Evolutionary conservation across 2,329 filamentous ascomycete genomes (phyloP), one percentile per base, ranked within the genome.

Genomic region (Colletotrichum liaoningense): DNA sequence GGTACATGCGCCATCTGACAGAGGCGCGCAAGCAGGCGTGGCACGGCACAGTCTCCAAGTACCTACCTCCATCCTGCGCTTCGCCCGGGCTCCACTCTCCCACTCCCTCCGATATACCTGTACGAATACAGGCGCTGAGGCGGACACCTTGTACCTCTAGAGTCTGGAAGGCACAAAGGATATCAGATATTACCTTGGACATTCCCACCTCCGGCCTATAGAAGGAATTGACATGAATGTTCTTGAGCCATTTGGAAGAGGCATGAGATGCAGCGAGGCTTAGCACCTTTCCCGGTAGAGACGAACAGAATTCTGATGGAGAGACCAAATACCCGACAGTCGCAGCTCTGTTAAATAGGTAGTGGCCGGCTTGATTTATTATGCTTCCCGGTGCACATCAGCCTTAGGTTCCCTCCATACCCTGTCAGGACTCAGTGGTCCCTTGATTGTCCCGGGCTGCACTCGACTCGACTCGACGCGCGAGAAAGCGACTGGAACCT

Each of bases 1-100:
- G 70, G 33, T 64, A 64, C 70, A 28, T 63, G n/a, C 26, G 33
- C 33, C 49, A 30, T 62, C 49, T 55, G 64, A 38, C 38, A 57
- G 56, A 28, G 54, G 22, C 42, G 58, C 58, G 9, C 22, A 42
- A 38, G 22, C 35, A 30, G 33, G 33, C 33, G 33, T 35, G 33
- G 33, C 11, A 35, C n/a, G 24, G 38, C 59, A 42, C 22, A 46
- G 59, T 24, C 24, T n/a, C 14, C 14, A 26, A 65, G 49, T 71
- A 58, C 68, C 49, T 56, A 14, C 22, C 26, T 28, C 26, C 46
- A 33, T 33, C 67, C 28, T 67, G 33, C 62, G 52, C 63, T 35
- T 55, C 28, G 46, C 42, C 58, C 66, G 55, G 67, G 30, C 52
- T 60, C 56, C 42, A 33, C 58, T 64, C 33, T 46, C 68, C n/a